Base-by-base conservation (phyloP, 805 yeast species). In the Hanseniaspora nectarophila region DNA sequence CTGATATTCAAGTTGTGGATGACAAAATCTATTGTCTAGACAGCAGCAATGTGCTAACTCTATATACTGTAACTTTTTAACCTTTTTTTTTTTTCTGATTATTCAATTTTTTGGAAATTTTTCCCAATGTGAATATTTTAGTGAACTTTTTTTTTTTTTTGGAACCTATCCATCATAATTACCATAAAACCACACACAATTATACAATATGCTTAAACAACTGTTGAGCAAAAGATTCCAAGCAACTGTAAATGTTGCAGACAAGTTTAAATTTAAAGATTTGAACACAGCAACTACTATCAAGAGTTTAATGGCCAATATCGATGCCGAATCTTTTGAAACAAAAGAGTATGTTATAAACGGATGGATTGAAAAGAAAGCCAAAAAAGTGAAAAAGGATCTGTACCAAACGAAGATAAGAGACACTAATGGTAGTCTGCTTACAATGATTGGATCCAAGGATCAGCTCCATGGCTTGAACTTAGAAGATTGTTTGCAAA, bases 341-440 rank as follows among this genome's bases (percentile, higher is more conserved):
- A 54, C 54, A 18, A 54, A 54, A 3, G 58, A 64, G 13, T 74
- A 82, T 2, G 70, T 74, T 0, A 57, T 90, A 7, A 78, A 85
- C 56, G 97, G 98, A 0, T 92, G 96, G 87, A 74, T 90, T 16
- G 79, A 86, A 60, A 71, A 75, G 21, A 80, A 81, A 57, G 92
- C 95, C 0, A 73, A 82, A 51, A 77, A 78, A 50, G 69, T 85
- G 50, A 80, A 90, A 3, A 79, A 78, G 49, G 67, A 67, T 10
- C 69, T 85, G 45, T 73, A 77, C 1, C 90, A 92, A 70, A 92
- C 83, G 2, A 77, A 75, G 26, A 66, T 90, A 13, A 72, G 97
- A 56, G 97, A 89, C 62, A 61, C 70, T 31, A 70, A 77, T 39
- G 96, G 96, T 0, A 76, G 80, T 44, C 56, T 66, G 8, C 71